Conservation (phyloP, 1,284 basidiomycete genomes). For the Fistulinella cinereoalba region DNA sequence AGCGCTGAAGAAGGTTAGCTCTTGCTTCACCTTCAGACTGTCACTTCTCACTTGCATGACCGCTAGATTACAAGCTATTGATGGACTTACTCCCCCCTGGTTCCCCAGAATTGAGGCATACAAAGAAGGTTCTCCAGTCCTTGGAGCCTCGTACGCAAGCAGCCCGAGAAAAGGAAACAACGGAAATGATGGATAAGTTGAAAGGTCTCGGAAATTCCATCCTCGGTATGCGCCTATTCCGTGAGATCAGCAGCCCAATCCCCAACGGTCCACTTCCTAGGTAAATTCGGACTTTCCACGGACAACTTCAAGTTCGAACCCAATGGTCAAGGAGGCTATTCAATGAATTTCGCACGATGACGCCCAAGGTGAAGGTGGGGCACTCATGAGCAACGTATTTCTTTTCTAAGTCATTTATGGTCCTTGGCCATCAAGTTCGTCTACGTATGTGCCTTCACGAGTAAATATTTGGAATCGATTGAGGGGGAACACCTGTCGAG, state of each 20-base stretch:
- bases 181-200: slow-evolving; percentile 90
- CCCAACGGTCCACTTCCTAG: slow-evolving; percentile 36
- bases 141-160: slow-evolving; percentile 68
- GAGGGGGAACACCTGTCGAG: slow-evolving; percentile 53
- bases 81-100: slow-evolving; percentile 58
- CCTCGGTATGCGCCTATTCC: slow-evolving; percentile 57
- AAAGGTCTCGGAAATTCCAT: slow-evolving; percentile 92
- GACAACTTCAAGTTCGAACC: slow-evolving; percentile 95
- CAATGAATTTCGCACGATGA: slow-evolving; percentile 76
- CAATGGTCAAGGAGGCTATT: slow-evolving; percentile 91
- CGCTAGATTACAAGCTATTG: slow-evolving; percentile 76
- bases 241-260: not conserved
- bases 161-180: slow-evolving; percentile 85
- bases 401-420: slow-evolving; percentile 2
- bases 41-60: slow-evolving; percentile 2
- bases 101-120: slow-evolving; percentile 50
- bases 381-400: not conserved
- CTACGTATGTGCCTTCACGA: slow-evolving; percentile 46
- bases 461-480: slow-evolving; percentile 47
- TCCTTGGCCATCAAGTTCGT: slow-evolving; percentile 26
- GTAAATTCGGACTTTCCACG: slow-evolving; percentile 84
- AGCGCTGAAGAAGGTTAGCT: slow-evolving; percentile 78
- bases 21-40: not conserved
- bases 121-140: slow-evolving; percentile 47
- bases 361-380: not conserved